phyloP scores from a whole-genome alignment of 2,329 filamentous ascomycete genomes.

The Ceratocystis smalleyi region DNA sequence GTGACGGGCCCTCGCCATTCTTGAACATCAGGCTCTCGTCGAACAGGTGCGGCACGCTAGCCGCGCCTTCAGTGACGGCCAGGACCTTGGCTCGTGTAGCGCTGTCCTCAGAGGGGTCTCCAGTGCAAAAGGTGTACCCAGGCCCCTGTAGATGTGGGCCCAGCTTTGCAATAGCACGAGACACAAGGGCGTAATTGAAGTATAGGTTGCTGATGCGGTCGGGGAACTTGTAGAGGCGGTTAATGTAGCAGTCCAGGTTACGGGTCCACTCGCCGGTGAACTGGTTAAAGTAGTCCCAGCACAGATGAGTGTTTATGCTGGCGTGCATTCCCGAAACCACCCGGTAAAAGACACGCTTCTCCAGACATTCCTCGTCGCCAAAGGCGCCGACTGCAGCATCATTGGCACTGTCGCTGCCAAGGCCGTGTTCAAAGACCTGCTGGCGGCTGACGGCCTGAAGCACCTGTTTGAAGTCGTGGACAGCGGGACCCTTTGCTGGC shows the following conservation, averaged over 20 bases:
- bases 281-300: conserved; percentile 92
- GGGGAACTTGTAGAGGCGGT: conserved; percentile 67
- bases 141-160: conserved; percentile 53
- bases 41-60: conserved; percentile 64
- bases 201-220: conserved; percentile 95
- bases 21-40: conserved; percentile 94
- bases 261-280: conserved; percentile 85
- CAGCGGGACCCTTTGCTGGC: conserved; percentile 34
- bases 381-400: conserved; percentile 53
- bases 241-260: conserved; percentile 76
- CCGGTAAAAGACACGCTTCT: conserved; percentile 97
- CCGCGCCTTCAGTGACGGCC: conserved; percentile 55
- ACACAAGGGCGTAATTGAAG: conserved; percentile 96
- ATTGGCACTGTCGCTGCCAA: conserved; percentile 30
- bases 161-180: conserved; percentile 80
- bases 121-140: conserved; percentile 81
- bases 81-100: conserved; percentile 69
- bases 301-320: conserved; percentile 89
- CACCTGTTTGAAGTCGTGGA: conserved; percentile 45
- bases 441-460: conserved; percentile 44
- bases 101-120: conserved; percentile 62
- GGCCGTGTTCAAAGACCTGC: conserved; percentile 43
- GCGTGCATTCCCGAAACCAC: conserved; percentile 96
- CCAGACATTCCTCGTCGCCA: conserved; percentile 79
- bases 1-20: conserved; percentile 52